Base-by-base conservation (phyloP, 2,329 filamentous ascomycete species). In the Nigrograna mackinnonii region DNA sequence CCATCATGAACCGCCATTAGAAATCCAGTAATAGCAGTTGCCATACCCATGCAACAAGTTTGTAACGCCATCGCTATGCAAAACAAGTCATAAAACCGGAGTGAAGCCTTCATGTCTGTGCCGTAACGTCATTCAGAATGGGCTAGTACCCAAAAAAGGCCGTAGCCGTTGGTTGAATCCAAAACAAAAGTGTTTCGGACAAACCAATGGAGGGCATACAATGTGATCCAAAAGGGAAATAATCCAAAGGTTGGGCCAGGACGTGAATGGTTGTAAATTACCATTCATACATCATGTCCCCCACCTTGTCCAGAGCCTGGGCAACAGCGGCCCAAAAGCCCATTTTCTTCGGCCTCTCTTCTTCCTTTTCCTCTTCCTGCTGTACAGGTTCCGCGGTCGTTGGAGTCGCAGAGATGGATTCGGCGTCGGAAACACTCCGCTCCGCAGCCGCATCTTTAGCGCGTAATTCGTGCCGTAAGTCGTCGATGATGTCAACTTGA, bases 401-500 rank as follows among this genome's bases (percentile, higher is more conserved):
- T 13, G 12, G 12, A 13, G 12, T 17, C 2, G 24, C 11, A 3
- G 24, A 28, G 3, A 14, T 28, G 3, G 24, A 11, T 3, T 28
- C 24, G 14, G 11, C 24, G 11, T 28, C 24, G 16, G 12, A 18
- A 34, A 13, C 12, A 34, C 17, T 13, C 9, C 3, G 3, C 2
- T 12, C 16, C 31, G 11, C 12, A 3, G 11, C 3, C 11, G 3
- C 16, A 3, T 13, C 31, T 11, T 34, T 36, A 9, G 18, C 21
- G 26, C 37, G 26, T 35, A 42, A 22, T 21, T 65, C 55, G 12
- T 38, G 42, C 4, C 62, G 50, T 34, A 67, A 35, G 14, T 63
- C 55, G 18, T 48, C 34, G 36, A 67, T 66, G 47, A 64, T 55
- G 21, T 65, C 63, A 17, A 58, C 39, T 22, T 63, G 60, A 21